A percentile compares a stretch with the other conserved stretches of the same genome.
Conservation (phyloP, 2,329 filamentous ascomycete species). For the Diaporthe vexans region DNA sequence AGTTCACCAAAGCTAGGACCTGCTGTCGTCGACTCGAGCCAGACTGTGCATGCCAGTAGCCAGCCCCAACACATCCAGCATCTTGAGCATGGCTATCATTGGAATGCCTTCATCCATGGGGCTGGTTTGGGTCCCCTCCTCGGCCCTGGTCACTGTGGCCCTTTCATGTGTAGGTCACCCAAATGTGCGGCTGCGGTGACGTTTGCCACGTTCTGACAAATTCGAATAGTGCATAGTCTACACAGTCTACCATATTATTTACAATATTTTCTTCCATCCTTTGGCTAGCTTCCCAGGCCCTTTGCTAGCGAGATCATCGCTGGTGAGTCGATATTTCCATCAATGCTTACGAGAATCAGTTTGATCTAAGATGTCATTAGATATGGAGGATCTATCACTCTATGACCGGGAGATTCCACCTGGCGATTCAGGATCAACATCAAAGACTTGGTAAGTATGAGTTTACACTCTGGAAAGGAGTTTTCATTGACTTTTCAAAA, state of each 20-base stretch:
- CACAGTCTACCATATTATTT: background rate
- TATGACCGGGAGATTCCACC: slow-evolving; percentile 6
- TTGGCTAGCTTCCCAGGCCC: slow-evolving; percentile 7
- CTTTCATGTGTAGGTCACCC: background rate
- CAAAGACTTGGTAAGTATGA: background rate
- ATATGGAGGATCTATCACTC: slow-evolving; percentile 23
- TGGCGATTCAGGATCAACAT: slow-evolving; percentile 6
- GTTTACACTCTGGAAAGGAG: fast-evolving
- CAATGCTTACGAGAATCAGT: fast-evolving
- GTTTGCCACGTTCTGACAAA: background rate
- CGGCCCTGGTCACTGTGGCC: background rate
- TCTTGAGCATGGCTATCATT: background rate
- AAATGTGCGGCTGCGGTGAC: too few species aligned
- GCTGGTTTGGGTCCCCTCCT: background rate
- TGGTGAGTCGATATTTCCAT: background rate
- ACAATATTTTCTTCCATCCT: slow-evolving; percentile 13
- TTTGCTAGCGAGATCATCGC: background rate
- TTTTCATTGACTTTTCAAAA: background rate
- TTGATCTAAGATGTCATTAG: background rate
- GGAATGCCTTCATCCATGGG: background rate
- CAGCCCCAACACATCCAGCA: background rate
- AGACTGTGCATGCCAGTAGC: background rate
- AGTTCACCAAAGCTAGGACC: background rate
- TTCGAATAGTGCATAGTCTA: background rate
- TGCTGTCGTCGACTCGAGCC: background rate